Base-by-base conservation (phyloP, 257 asterid genomes). In the Ehretia macrophylla region DNA sequence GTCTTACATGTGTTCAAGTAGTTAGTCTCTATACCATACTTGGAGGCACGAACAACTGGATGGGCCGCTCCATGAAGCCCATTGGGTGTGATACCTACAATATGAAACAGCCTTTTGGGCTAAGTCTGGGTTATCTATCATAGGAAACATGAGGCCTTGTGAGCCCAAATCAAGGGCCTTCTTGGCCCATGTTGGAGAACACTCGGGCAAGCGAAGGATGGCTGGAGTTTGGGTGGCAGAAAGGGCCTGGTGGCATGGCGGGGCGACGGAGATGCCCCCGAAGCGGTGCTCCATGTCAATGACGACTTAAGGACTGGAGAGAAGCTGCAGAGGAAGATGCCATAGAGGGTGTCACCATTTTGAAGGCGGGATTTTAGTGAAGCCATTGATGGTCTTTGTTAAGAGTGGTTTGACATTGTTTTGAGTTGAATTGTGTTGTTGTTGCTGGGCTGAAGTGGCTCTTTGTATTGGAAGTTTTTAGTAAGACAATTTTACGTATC, bases 161-260 rank as follows among this genome's bases (percentile, higher is more conserved):
- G 62, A 66, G 49, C 72, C 72, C 37, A 67, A 44, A 18, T 67
- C 55, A 32, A 67, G 66, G 42, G 51, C 66, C 32, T 59, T 59
- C 46, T 67, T 67, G 44, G 68, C 59, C 68, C 68, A 68, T 5
- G 59, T 61, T 13, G 10, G 55, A 23, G 64, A 68, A 47, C 32
- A 55, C 27, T 47, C 68, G 1, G 63, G 59, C 17, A 47, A 58
- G 21, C 68, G 63, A 51, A 68, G 73, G 21, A 47, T 55, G 64
- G 64, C 50, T 0, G 59, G 67, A 16, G 73, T 68, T 35, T 9
- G 27, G 8, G 68, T 37, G 59, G 50, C 64, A n/a, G 64, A 51
- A 8, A 61, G 68, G 11, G 59, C 67, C 17, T 60, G 68, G 58
- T 32, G 61, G 54, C 73, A 54, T 39, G 67, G 73, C 8, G 60